Evolutionary conservation across 1,284 basidiomycete species (phyloP), one percentile per base, ranked within the genome.

Genomic region (Melampsora occidentalis): DNA sequence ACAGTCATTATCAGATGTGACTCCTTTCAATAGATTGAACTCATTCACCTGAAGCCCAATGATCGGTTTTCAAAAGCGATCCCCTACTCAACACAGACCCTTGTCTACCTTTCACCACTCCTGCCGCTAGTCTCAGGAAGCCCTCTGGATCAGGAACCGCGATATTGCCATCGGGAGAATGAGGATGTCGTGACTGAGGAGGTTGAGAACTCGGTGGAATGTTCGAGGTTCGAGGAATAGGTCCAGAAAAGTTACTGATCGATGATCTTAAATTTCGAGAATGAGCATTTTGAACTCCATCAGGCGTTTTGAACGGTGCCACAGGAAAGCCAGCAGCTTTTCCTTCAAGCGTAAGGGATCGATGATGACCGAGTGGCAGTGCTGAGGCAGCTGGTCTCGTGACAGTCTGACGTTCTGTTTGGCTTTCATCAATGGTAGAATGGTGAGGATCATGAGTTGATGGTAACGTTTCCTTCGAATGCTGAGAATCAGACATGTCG

Each of bases 31-130:
- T 35, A 20, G 62, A 61, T 61, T 25, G 22, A 35, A 25, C 35
- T 49, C 33, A 46, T n/a, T 42, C 16, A 76, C 73, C 73, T 35
- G 66, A 69, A 31, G 73, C 73, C 53, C 51, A 69, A 64, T 76
- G 67, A 64, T 76, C 73, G 22, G 73, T 76, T 35, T 76, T 76
- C 64, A 76, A 65, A 14, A 76, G 25, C 31, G 67, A 76, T 35
- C 73, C 73, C 16, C 73, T 51, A 22, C 66, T 69, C 39, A 76
- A 66, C 42, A 76, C 73, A 7, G 73, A 69, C n/a, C 73, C 73
- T 49, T 76, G 73, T 25, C 73, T 51, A 64, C 64, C 59, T 49
- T 76, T 76, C 39, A 76, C 73, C 22, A 76, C 73, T 53, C 73
- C 73, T 35, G 35, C 25, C 28, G 73, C 73, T 6, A 76, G n/a